Evolutionary conservation across 2,329 filamentous ascomycete species (phyloP), one percentile per base, ranked within the genome.

Genomic region (Ceratocystis alfenasii): DNA sequence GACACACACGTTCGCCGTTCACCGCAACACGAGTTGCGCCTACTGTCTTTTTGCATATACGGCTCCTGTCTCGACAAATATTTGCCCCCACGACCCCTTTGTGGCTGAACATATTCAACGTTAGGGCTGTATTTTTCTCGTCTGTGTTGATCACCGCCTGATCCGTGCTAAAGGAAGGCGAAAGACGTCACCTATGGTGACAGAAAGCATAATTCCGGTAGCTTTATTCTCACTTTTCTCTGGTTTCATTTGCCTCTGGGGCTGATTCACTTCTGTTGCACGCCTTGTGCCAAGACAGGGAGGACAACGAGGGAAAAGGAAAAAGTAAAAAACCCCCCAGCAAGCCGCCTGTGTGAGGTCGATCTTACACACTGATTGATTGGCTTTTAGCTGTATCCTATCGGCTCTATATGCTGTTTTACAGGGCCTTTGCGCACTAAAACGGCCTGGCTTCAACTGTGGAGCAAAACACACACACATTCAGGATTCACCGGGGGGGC

Each of bases 241-340:
- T 30, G 44, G 44, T 46, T 62, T 62, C 60, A 62, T 59, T 36
- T 33, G 28, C 55, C 55, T 59, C 28, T 59, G 55, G 55, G 55
- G 55, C 55, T 59, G 55, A 59, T 59, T 59, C 55, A 59, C 30
- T 30, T 30, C 28, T 59, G 55, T 59, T 59, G 55, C 55, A 59
- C 28, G 15, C 28, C 30, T 8, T 59, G 12, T 20, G 17, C 55
- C 28, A 59, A 59, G 55, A 28, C 55, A 59, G 12, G 10, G 22
- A 36, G 20, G 20, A 55, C 12, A 15, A 30, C 0, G 25, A 12
- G 28, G 10, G 50, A 55, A 28, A 8, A 15, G 15, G 5, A 57
- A 30, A 17, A 12, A 5, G 5, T 28, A 57, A 17, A 33, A 33
- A 10, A 2, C 5, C 15, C 15, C 22, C 48, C 4, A 53, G 48